Base-by-base conservation (phyloP, 805 yeast genomes). In the Myxozyma melibiosi region DNA sequence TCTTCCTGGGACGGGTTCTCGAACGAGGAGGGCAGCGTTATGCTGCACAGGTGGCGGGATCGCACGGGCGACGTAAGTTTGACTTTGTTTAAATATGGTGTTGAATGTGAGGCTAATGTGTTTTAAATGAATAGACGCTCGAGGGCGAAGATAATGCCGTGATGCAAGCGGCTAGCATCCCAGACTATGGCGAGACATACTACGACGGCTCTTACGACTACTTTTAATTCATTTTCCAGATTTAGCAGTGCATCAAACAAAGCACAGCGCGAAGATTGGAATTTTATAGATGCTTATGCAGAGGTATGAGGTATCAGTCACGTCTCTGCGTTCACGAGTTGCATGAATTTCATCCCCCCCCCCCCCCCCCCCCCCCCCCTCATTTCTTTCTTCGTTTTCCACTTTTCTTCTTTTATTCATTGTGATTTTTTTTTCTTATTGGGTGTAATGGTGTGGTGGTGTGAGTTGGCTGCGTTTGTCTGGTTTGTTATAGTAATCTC, bases 1-100 rank as follows among this genome's bases (percentile, higher is more conserved):
- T 54, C 65, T 8, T 28, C 61, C 7, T 61, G 65, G 65, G 46
- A 48, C 24, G 61, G 61, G 7, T 58, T 53, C 27, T 18, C 60
- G 24, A 46, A 41, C 25, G 64, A 53, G 22, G 55, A 60, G 14
- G 65, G 65, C 18, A 49, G 44, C 5, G 58, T 61, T n/a, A 45
- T 48, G 55, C 30, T 55, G 24, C 65, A 61, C 28, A 45, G 43
- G 20, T 61, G 65, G 65, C 28, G 57, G 22, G 61, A 51, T n/a
- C 35, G 30, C 22, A 24, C 42, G 7, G 56, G 49, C n/a, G 64
- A 59, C 31, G 49, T 51, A 27, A 31, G 30, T n/a, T 27, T 31
- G 13, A 11, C 13, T 16, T 20, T 42, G 16, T 16, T 31, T 8
- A 13, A 14, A 14, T 3, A 4, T 13, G 24, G 2, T 40, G 9